Base-by-base conservation (phyloP, 1,284 basidiomycete species). In the Moesziomyces globuligerus region DNA sequence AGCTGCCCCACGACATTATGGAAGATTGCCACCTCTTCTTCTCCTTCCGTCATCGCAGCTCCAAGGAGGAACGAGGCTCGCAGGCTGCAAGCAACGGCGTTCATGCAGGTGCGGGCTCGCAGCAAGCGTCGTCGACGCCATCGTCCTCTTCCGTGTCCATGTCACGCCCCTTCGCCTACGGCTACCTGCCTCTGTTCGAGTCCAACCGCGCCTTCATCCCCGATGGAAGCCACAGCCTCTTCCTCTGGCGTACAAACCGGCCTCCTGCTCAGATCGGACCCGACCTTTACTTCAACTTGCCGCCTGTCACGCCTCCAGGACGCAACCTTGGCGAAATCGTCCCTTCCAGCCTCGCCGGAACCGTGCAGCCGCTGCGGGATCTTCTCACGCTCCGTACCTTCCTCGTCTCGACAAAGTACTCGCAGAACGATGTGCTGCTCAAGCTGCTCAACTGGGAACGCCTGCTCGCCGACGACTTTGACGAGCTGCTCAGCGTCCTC, bases 11-110 rank as follows among this genome's bases (percentile, higher is more conserved):
- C 26, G 86, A 89, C 6, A 87, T 87, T 7, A 86, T 89, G 46
- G 89, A 90, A 23, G 87, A 89, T 46, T 94, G 91, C 87, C 95
- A 98, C 79, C 84, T 98, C 13, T 97, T 94, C 86, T 92, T 98
- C 84, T 92, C 92, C 0, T 94, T 98, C 84, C 88, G 92, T 21
- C 90, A 93, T 73, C 90, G 94, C 20, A 86, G 85, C 51, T 86
- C 86, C 13, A 84, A 82, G 79, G 37, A 77, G 39, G 77, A 80
- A 25, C 57, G 67, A 9, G 55, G 62, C 6, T 52, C 60, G 13
- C 48, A 48, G 15, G 43, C 54, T n/a, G 37, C 32, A 18, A 50
- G 38, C 42, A 60, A 57, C 17, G 68, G 57, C 37, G 34, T 36
- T 2, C 25, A 59, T n/a, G 37, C 28, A 3, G 45, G 38, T 21